Conservation (phyloP, 768 basidiomycete genomes). For the Baorangia bicolor region DNA sequence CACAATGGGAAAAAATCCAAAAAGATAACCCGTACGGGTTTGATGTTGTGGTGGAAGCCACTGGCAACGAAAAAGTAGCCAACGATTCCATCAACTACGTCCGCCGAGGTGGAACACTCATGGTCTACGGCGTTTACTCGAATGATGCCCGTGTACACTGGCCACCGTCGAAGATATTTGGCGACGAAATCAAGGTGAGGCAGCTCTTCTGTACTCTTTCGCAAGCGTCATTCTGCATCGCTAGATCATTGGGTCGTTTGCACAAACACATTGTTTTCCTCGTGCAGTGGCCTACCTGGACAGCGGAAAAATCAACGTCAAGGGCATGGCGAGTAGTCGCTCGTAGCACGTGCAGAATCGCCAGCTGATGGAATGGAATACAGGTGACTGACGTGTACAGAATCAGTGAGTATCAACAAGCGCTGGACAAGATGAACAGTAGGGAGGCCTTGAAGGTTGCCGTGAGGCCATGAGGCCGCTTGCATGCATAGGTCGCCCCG, state of each 20-base stretch:
- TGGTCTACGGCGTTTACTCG: conserved; percentile 86
- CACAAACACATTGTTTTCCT: conserved; percentile 84
- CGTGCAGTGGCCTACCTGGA: conserved; percentile 85
- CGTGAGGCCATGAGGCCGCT: conserved; percentile 44
- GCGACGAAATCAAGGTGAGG: conserved; percentile 58
- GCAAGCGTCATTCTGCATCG: neutral
- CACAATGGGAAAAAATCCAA: conserved; percentile 75
- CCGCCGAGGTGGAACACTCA: conserved; percentile 70
- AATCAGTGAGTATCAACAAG: conserved; percentile 63
- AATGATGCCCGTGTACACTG: conserved; percentile 78
- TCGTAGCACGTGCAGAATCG: neutral
- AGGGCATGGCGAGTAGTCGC: conserved; percentile 56
- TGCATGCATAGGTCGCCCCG: neutral
- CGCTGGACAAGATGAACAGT: conserved; percentile 68
- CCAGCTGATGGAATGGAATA: neutral
- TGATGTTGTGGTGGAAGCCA: conserved; percentile 74
- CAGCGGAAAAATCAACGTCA: conserved; percentile 73
- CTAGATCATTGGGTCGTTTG: conserved; percentile 84
- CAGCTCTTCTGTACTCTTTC: neutral
- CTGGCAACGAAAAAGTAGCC: conserved; percentile 76
- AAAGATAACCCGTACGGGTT: conserved; percentile 80
- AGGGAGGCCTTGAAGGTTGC: conserved; percentile 55
- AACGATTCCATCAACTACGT: conserved; percentile 86
- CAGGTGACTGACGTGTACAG: conserved; percentile 53
- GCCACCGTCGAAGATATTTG: conserved; percentile 76